These are phyloP conservation scores for Mycena sanguinolenta DNA, from an alignment of 768 basidiomycete species.

Conservation along the genomic window DNA sequence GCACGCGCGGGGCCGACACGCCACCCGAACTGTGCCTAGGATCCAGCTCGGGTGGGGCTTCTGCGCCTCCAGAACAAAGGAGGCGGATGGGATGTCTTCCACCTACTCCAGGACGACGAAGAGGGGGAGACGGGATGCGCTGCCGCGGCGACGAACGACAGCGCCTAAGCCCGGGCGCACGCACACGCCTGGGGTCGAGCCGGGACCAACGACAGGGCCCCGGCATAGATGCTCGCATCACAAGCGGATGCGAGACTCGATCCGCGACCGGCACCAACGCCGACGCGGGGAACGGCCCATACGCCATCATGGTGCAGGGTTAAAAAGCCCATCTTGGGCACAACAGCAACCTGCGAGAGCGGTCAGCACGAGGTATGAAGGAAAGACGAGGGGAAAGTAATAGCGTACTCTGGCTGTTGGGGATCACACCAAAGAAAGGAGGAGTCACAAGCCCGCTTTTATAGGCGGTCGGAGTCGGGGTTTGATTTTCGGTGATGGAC, in stretches of 20 bases:
- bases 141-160: neutral
- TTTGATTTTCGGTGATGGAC: neutral
- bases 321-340: slow-evolving; percentile 13
- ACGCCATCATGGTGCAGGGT: neutral
- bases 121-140: no score
- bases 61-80: neutral
- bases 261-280: neutral
- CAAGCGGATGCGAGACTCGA: neutral
- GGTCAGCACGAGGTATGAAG: neutral
- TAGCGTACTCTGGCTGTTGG: slow-evolving; percentile 11
- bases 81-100: no score
- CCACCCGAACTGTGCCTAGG: neutral
- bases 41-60: neutral
- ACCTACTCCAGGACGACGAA: no score
- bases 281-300: slow-evolving; percentile 5
- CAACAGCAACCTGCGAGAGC: slow-evolving; percentile 11
- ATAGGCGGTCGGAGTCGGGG: neutral
- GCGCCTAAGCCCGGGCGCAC: neutral
- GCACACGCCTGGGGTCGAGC: no score
- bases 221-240: neutral
- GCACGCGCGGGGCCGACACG: neutral
- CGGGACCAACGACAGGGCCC: neutral
- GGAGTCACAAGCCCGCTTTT: neutral
- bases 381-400: neutral
- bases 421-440: neutral